Conservation (phyloP, 176 grass and related monocot species). For the Ananas comosus region DNA sequence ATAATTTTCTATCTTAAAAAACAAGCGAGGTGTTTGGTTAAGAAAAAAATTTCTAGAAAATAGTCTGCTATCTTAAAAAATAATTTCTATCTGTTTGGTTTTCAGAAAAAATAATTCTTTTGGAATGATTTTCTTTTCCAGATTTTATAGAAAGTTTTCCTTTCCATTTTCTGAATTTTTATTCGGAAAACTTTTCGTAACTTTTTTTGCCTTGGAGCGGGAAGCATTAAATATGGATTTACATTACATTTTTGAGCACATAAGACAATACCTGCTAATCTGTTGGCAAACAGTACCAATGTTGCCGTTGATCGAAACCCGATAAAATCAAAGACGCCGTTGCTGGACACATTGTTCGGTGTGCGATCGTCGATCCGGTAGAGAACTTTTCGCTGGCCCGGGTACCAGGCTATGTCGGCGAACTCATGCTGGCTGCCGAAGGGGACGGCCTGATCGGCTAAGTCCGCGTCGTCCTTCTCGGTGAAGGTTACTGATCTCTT, state of each 20-base stretch:
- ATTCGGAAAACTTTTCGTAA: too few species aligned
- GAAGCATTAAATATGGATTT: background rate
- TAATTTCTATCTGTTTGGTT: too few species aligned
- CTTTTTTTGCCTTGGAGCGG: too few species aligned
- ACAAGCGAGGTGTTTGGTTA: too few species aligned
- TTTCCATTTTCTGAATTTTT: too few species aligned
- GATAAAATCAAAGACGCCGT: constrained; percentile 31
- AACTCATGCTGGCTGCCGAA: constrained; percentile 40
- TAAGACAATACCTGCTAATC: constrained; percentile 19
- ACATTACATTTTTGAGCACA: too few species aligned
- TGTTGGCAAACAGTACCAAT: background rate
- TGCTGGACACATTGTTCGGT: constrained; percentile 26
- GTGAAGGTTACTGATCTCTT: constrained; percentile 31
- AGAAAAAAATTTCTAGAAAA: too few species aligned
- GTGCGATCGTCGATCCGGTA: constrained; percentile 37
- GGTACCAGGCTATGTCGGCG: constrained; percentile 46
- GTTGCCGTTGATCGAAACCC: constrained; percentile 33
- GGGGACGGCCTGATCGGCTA: constrained; percentile 21
- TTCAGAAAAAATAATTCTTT: too few species aligned
- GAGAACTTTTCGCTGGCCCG: constrained; percentile 24
- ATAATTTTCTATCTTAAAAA: too few species aligned
- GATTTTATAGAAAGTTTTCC: too few species aligned
- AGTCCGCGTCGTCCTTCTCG: constrained; percentile 12
- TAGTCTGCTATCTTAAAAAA: too few species aligned
- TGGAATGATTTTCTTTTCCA: too few species aligned